phyloP scores from a whole-genome alignment of 2,329 filamentous ascomycete genomes.

The Byssothecium circinans region DNA sequence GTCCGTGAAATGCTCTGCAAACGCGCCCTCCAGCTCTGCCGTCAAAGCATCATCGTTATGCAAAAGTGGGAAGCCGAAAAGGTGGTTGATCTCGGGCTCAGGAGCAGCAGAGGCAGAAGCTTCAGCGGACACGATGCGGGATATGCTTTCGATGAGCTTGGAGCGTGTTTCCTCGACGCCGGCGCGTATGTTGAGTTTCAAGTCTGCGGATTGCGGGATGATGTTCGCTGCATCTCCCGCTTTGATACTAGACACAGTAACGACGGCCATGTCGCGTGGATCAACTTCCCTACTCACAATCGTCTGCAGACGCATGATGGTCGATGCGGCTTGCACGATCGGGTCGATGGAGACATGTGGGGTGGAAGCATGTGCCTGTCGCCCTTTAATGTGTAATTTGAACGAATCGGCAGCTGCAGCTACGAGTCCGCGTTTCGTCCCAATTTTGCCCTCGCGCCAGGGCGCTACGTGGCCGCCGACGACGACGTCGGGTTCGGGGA shows the following conservation, averaged over 20 bases:
- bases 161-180: constrained; percentile 50
- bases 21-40: constrained; percentile 46
- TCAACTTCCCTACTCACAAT: constrained; percentile 60
- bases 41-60: constrained; percentile 56
- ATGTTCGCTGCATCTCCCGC: constrained; percentile 64
- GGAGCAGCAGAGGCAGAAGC: constrained; percentile 52
- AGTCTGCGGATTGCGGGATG: constrained; percentile 57
- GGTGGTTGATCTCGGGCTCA: constrained; percentile 47
- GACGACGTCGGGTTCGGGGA: constrained; percentile 59
- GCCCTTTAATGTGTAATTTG: constrained; percentile 59
- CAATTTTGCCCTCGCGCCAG: constrained; percentile 43
- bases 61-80: constrained; percentile 50
- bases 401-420: constrained; percentile 39
- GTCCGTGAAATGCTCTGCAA: constrained; percentile 50
- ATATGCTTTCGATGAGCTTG: constrained; percentile 51
- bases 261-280: constrained; percentile 57
- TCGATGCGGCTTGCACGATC: constrained; percentile 58
- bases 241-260: constrained; percentile 62
- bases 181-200: constrained; percentile 59
- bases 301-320: constrained; percentile 61
- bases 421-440: constrained; percentile 47
- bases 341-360: constrained; percentile 62
- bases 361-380: constrained; percentile 60
- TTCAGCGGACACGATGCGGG: constrained; percentile 60
- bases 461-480: constrained; percentile 62